A percentile compares a stretch with the other conserved stretches of the same genome.
These are phyloP conservation scores for Conticribra weissflogii DNA, from an alignment of 108 stramenopile species.

Conservation along the genomic window DNA sequence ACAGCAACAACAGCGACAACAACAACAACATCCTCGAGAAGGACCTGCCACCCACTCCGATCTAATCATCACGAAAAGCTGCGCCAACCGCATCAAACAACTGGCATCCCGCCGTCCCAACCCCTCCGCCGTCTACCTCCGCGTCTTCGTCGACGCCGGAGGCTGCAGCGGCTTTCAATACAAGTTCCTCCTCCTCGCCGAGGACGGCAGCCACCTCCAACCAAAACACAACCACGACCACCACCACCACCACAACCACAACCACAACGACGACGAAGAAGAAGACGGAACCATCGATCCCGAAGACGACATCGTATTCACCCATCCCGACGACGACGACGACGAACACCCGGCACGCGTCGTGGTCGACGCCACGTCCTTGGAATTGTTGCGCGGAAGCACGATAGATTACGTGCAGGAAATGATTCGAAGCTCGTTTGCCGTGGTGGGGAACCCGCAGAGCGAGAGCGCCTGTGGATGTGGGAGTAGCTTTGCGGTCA, in stretches of 20 bases:
- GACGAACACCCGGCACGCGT: slow-evolving; percentile 47
- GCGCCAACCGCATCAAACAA: slow-evolving; percentile 41
- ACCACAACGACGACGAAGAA: slow-evolving; percentile 44
- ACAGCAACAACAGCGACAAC: slow-evolving; percentile 4
- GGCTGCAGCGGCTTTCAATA: slow-evolving; percentile 92
- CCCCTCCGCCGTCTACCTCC: slow-evolving; percentile 58
- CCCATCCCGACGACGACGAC: too few species aligned
- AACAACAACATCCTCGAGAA: background rate
- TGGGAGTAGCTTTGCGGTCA: slow-evolving; percentile 95
- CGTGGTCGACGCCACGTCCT: slow-evolving; percentile 73
- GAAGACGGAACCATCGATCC: slow-evolving; percentile 61
- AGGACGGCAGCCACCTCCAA: slow-evolving; percentile 47
- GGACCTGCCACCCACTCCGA: slow-evolving; percentile 5
- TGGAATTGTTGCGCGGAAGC: slow-evolving; percentile 88
- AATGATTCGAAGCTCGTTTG: slow-evolving; percentile 96
- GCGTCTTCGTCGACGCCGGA: slow-evolving; percentile 89
- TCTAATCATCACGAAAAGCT: slow-evolving; percentile 45
- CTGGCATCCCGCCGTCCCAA: slow-evolving; percentile 48
- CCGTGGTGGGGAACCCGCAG: slow-evolving; percentile 93
- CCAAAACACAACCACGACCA: too few species aligned
- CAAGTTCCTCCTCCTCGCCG: slow-evolving; percentile 67
- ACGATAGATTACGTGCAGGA: slow-evolving; percentile 94
- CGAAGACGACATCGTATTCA: slow-evolving; percentile 66
- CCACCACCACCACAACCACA: background rate
- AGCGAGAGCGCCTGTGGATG: slow-evolving; percentile 98